Percentiles rank a stretch among this genome's conserved stretches.
Evolutionary conservation across 2,329 filamentous ascomycete genomes (phyloP).

Genomic region (Verticillium alfalfae): DNA sequence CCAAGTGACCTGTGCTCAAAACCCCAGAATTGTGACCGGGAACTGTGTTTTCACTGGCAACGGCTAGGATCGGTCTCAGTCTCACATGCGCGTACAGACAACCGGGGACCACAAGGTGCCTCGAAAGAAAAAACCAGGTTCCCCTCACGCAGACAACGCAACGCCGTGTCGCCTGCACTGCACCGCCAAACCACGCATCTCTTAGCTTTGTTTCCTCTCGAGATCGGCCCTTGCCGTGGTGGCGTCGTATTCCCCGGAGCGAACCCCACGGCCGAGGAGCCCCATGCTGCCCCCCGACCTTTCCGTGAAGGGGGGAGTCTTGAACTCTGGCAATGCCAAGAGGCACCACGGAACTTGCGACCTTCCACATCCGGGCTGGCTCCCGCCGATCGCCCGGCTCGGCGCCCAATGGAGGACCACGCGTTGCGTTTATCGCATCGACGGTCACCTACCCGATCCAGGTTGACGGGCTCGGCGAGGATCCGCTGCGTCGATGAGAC

Average conservation of each 20-base stretch:
- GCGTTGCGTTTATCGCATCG: neutral
- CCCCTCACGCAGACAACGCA: neutral
- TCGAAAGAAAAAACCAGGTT: too few relatives aligned
- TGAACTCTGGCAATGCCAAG: neutral
- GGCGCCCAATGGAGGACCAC: neutral
- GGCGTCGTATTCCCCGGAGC: neutral
- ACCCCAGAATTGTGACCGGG: too few relatives aligned
- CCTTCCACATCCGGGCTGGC: neutral
- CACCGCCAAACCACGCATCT: neutral
- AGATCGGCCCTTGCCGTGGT: neutral
- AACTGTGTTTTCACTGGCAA: too few relatives aligned
- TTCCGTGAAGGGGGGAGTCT: neutral
- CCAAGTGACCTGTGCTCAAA: too few relatives aligned
- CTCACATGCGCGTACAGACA: neutral
- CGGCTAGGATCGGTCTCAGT: neutral
- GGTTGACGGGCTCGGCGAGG: neutral
- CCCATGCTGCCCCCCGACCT: neutral
- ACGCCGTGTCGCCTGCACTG: neutral
- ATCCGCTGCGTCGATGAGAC: neutral
- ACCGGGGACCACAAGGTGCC: too few relatives aligned
- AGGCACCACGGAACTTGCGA: neutral
- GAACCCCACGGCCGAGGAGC: neutral
- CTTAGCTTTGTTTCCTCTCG: neutral
- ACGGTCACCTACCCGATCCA: neutral
- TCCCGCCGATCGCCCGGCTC: neutral